Evolutionary conservation across 768 basidiomycete genomes (phyloP), one percentile per base, ranked within the genome.

Genomic region (Infundibulicybe gibba): DNA sequence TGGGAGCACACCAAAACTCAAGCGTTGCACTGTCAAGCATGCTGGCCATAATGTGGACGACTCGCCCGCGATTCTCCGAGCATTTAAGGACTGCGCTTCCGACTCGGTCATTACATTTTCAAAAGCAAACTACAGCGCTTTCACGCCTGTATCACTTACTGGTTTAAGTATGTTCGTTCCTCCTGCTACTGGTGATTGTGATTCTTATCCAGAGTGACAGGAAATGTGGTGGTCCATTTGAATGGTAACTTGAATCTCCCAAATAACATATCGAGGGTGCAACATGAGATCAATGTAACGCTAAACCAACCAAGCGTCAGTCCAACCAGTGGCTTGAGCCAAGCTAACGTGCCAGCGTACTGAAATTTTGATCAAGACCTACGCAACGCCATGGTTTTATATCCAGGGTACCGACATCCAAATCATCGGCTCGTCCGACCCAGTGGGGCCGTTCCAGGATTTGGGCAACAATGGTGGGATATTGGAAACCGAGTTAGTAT

Each of bases 401-500:
- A 58, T 77, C 38, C 54, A 66, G 30, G 75, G 74, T 3, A 59
- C 58, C 20, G 63, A 75, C 45, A 65, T 77, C 32, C 54, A 61
- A 19, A 66, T 71, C 45, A 63, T 70, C 20, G 75, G 74, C 10
- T 68, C 68, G 3, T 58, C 64, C 37, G 63, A 72, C 41, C 25
- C 55, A 69, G 30, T 69, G 67, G 54, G 74, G 74, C 1, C 59
- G 65, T 45, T 71, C 75, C 59, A 61, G 70, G 74, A 21, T 71
- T 69, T 48, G 74, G 76, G n/a, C 69, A 76, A 50, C 70, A 73
- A 49, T 76, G 74, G 74, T 76, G 75, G 74, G 65, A 75, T 46
- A 60, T 68, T 43, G 71, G 70, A 16, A 72, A 69, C 46, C 57
- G 63, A 32, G 72, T 74, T 44, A 44, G 68, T 55, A 11, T 12